Base-by-base conservation (phyloP, 352 stramenopile species). In the Pythium vanterpoolii region DNA sequence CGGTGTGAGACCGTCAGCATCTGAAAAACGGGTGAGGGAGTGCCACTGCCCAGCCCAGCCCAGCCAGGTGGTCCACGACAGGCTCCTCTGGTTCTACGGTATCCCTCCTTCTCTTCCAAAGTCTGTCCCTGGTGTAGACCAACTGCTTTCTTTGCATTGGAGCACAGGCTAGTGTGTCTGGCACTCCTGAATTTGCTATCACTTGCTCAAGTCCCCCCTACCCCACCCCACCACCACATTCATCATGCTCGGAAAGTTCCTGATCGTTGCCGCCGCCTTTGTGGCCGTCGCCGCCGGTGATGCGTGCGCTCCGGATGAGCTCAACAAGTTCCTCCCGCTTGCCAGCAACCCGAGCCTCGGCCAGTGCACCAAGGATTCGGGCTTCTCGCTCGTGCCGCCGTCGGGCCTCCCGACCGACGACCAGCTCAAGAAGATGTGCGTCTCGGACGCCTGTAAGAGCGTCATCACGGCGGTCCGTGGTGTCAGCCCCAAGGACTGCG, bases 111-210 rank as follows among this genome's bases (percentile, higher is more conserved):
- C 27, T 23, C 9, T 26, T 24, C 36, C n/a, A n/a, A n/a, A 52
- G 18, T 39, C 34, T 38, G 33, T 14, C 33, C 5, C 2, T 14
- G 10, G 33, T 38, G 11, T 38, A 14, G 16, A 14, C 16, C n/a
- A n/a, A n/a, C n/a, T n/a, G n/a, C n/a, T n/a, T n/a, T n/a, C n/a
- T n/a, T n/a, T n/a, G n/a, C n/a, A n/a, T n/a, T n/a, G n/a, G 33
- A 38, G 33, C 33, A 18, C 33, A 9, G 16, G 33, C 33, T 9
- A 38, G 16, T 18, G 33, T 54, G 24, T 27, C 18, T 19, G 36
- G 48, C 56, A 64, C 56, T 64, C 56, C 44, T 54, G 56, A 64
- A 64, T 64, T 64, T 60, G 53, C 53, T 56, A 31, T 18, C 53
- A 39, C 34, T 50, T 56, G 24, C 28, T 27, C 56, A 46, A 64